These are phyloP conservation scores for Hordeum marinum DNA, from an alignment of 176 grass and related monocot genomes.

Conservation along the genomic window DNA sequence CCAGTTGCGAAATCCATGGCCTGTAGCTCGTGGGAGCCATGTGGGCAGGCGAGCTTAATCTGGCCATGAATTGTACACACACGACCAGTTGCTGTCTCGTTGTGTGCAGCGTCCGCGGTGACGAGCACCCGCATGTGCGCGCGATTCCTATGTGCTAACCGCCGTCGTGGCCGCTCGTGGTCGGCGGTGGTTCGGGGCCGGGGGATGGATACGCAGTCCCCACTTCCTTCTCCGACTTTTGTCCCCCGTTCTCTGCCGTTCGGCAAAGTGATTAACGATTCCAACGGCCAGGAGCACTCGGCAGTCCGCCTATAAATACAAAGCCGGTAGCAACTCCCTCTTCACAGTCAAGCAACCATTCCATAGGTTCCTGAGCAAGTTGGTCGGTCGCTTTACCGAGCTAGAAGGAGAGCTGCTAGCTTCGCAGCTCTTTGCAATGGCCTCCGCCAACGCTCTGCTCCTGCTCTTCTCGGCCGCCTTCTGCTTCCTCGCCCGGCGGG, in stretches of 20 bases:
- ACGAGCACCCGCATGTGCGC: conserved; percentile 71
- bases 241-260: background rate
- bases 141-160: conserved; percentile 44
- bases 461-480: conserved; percentile 33
- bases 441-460: conserved; percentile 28
- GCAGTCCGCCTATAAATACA: conserved; percentile 44
- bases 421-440: conserved; percentile 31
- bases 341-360: conserved; percentile 60
- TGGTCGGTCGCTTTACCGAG: background rate
- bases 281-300: conserved; percentile 40
- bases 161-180: conserved; percentile 31
- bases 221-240: conserved; percentile 14
- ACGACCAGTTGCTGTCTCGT: conserved; percentile 22
- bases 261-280: conserved; percentile 42
- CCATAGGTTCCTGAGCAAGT: conserved; percentile 8
- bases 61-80: background rate
- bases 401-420: background rate
- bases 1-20: background rate
- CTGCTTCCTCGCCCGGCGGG: conserved; percentile 18
- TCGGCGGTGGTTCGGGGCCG: conserved; percentile 18
- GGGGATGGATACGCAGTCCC: background rate
- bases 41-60: background rate
- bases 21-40: background rate
- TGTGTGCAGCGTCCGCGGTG: background rate
- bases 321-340: conserved; percentile 34